Conservation (phyloP, 306 rosid species). For the Biancaea sappan region DNA sequence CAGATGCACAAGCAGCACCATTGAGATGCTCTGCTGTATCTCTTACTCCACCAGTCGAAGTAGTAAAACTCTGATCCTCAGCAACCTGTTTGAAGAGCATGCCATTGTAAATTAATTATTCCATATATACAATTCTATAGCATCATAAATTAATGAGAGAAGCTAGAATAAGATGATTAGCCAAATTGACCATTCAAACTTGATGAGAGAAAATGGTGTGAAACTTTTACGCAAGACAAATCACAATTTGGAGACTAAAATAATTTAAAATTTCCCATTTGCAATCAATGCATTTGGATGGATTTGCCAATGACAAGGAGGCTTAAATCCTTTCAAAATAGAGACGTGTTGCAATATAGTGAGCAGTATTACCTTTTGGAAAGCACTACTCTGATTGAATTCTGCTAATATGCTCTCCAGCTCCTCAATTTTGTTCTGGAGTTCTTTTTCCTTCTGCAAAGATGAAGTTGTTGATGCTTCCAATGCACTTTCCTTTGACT, state of each 20-base stretch:
- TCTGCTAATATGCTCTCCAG: conserved; percentile 67
- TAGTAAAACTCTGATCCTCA: conserved; percentile 30
- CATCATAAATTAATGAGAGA: conserved; percentile 6
- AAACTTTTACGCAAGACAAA: neutral
- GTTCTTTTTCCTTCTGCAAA: conserved; percentile 72
- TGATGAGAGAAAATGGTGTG: neutral
- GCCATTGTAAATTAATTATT: conserved; percentile 21
- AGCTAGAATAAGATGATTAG: neutral
- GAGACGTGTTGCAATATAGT: neutral
- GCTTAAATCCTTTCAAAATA: neutral
- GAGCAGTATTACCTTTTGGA: conserved; percentile 54
- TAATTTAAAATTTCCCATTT: neutral
- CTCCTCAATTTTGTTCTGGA: conserved; percentile 70
- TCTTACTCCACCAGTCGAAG: conserved; percentile 40
- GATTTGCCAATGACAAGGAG: neutral
- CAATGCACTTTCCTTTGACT: conserved; percentile 67
- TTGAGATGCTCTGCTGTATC: conserved; percentile 19
- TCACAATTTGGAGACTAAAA: neutral
- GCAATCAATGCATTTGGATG: conserved; percentile 18
- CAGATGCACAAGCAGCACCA: neutral
- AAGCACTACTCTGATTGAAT: conserved; percentile 48
- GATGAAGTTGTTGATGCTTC: conserved; percentile 61
- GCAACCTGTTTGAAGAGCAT: conserved; percentile 45
- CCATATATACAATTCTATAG: conserved; percentile 6
- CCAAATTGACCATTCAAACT: conserved; percentile 17